phyloP scores from a whole-genome alignment of 768 basidiomycete genomes.

The Leccinum uliginosum region DNA sequence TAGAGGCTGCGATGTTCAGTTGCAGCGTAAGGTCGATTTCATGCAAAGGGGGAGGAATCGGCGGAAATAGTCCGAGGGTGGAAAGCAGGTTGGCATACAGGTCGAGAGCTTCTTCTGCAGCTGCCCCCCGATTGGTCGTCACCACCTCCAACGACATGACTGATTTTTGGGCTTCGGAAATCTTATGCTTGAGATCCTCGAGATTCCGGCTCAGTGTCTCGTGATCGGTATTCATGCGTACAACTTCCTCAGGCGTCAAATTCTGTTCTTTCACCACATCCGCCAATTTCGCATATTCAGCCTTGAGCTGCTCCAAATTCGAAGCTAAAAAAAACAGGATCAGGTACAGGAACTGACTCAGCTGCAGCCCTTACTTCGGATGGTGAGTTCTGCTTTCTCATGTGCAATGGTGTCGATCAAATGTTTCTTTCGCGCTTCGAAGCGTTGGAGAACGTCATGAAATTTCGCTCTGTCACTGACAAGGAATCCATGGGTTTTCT shows the following conservation, averaged over 20 bases:
- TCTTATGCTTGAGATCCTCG: conserved; percentile 72
- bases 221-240: conserved; percentile 87
- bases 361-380: conserved; percentile 41
- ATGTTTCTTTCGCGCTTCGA: conserved; percentile 65
- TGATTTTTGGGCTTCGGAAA: conserved; percentile 65
- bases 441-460: conserved; percentile 66
- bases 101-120: conserved; percentile 79
- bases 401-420: conserved; percentile 61
- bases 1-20: conserved; percentile 72
- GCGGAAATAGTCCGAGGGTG: conserved; percentile 72
- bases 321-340: conserved; percentile 38
- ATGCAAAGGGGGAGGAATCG: conserved; percentile 65
- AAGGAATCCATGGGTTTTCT: conserved; percentile 58
- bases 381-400: conserved; percentile 60
- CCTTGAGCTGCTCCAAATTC: conserved; percentile 58
- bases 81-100: conserved; percentile 73
- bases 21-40: conserved; percentile 76
- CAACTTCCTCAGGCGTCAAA: conserved; percentile 85
- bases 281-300: conserved; percentile 59
- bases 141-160: conserved; percentile 82
- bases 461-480: conserved; percentile 76
- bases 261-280: conserved; percentile 81
- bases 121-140: conserved; percentile 72
- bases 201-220: conserved; percentile 70
- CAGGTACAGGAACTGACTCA: neutral